phyloP scores from a whole-genome alignment of 139 green algal genomes.

The Closterium sp. region DNA sequence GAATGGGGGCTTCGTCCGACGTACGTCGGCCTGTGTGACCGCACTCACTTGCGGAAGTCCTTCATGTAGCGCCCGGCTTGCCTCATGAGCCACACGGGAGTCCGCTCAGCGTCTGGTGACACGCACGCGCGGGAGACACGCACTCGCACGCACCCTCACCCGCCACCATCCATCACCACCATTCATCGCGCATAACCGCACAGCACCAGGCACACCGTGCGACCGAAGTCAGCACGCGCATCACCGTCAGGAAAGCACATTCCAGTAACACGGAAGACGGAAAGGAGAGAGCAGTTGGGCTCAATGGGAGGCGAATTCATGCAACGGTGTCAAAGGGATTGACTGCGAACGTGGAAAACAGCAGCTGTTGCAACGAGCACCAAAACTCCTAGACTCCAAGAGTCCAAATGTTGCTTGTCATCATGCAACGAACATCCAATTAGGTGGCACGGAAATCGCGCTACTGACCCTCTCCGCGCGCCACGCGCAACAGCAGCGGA shows the following conservation, averaged over 20 bases:
- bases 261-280: too few relatives aligned
- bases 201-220: too few relatives aligned
- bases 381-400: background rate
- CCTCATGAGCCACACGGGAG: slow-evolving; percentile 98
- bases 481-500: slow-evolving; percentile 15
- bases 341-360: background rate
- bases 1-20: too few relatives aligned
- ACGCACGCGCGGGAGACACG: slow-evolving; percentile 36
- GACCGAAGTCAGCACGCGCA: too few relatives aligned
- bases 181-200: too few relatives aligned
- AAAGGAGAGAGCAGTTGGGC: too few relatives aligned
- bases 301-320: background rate
- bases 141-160: background rate
- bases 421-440: too few relatives aligned
- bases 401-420: background rate
- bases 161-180: background rate
- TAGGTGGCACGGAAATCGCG: too few relatives aligned
- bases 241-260: too few relatives aligned
- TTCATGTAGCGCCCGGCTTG: slow-evolving; percentile 98
- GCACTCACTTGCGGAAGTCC: slow-evolving; percentile 88
- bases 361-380: too few relatives aligned
- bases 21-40: too few relatives aligned
- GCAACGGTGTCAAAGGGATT: background rate
- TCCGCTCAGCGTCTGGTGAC: slow-evolving; percentile 81
- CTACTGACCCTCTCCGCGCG: slow-evolving; percentile 13